These are phyloP conservation scores for Penicillium pancosmium DNA, from an alignment of 495 filamentous ascomycete genomes.

Conservation along the genomic window DNA sequence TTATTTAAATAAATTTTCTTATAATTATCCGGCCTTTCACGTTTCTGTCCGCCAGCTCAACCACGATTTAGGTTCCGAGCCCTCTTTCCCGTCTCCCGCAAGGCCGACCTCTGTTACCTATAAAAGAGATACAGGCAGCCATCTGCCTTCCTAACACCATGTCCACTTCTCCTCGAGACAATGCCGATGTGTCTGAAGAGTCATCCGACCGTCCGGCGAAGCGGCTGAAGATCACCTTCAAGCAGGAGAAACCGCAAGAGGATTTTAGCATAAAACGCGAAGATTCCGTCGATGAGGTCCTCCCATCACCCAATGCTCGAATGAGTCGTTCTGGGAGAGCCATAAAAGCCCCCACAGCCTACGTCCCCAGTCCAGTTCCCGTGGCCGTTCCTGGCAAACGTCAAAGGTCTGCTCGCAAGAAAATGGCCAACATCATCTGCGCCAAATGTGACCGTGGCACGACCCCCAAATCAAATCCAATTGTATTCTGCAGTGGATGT, in stretches of 20 bases:
- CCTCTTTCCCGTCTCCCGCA: neutral
- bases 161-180: neutral
- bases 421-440: conserved; percentile 58
- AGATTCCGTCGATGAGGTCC: neutral
- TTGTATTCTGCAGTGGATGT: conserved; percentile 95
- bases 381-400: conserved; percentile 36
- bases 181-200: neutral
- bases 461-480: conserved; percentile 75
- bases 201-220: neutral
- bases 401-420: conserved; percentile 48
- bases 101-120: neutral
- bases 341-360: conserved; percentile 15
- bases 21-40: neutral
- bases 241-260: neutral
- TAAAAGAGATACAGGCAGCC: no score
- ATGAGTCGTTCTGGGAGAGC: conserved; percentile 22
- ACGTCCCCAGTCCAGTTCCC: conserved; percentile 8
- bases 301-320: conserved; percentile 11
- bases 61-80: neutral
- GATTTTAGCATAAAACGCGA: conserved; percentile 3
- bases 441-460: conserved; percentile 77
- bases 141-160: neutral
- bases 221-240: conserved; percentile 8
- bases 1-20: no score
- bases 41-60: neutral